Evolutionary conservation across 306 rosid genomes (phyloP).

Genomic region (Fragaria ananassa): DNA sequence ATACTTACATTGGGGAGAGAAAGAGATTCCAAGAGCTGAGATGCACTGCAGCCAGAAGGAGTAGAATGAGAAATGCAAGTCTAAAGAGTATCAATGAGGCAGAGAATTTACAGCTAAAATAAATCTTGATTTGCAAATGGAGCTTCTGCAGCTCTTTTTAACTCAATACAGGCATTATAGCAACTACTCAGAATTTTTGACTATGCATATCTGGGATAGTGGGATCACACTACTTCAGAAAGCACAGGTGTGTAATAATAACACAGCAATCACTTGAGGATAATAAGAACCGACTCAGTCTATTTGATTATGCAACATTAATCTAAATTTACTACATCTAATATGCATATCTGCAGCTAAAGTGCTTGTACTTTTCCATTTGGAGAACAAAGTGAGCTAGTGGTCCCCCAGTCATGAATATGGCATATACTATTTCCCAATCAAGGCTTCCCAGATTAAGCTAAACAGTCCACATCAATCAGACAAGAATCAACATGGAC

Average conservation of each 20-base stretch:
- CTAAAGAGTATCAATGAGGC: neutral
- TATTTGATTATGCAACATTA: slow-evolving; percentile 12
- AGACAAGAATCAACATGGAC: slow-evolving; percentile 21
- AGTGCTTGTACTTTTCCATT: slow-evolving; percentile 31
- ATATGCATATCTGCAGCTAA: slow-evolving; percentile 29
- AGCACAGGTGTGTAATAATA: slow-evolving; percentile 5
- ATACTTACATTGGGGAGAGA: slow-evolving; percentile 81
- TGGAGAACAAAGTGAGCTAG: slow-evolving; percentile 31
- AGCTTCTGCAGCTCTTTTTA: slow-evolving; percentile 4
- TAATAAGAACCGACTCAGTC: slow-evolving; percentile 6
- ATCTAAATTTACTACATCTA: slow-evolving; percentile 12
- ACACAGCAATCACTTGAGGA: slow-evolving; percentile 25
- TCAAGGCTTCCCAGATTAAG: slow-evolving; percentile 27
- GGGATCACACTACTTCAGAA: neutral
- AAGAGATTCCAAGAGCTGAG: slow-evolving; percentile 87
- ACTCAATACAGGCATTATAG: neutral
- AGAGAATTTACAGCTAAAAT: neutral
- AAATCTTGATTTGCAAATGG: neutral
- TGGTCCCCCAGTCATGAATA: slow-evolving; percentile 38
- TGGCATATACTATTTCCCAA: slow-evolving; percentile 42
- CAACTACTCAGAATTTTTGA: neutral
- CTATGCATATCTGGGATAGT: neutral
- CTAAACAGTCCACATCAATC: slow-evolving; percentile 14
- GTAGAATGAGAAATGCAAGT: slow-evolving; percentile 32
- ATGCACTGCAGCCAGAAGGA: slow-evolving; percentile 67